These are phyloP conservation scores for Stygiomarasmius scandens DNA, from an alignment of 1,284 basidiomycete genomes.

Conservation along the genomic window DNA sequence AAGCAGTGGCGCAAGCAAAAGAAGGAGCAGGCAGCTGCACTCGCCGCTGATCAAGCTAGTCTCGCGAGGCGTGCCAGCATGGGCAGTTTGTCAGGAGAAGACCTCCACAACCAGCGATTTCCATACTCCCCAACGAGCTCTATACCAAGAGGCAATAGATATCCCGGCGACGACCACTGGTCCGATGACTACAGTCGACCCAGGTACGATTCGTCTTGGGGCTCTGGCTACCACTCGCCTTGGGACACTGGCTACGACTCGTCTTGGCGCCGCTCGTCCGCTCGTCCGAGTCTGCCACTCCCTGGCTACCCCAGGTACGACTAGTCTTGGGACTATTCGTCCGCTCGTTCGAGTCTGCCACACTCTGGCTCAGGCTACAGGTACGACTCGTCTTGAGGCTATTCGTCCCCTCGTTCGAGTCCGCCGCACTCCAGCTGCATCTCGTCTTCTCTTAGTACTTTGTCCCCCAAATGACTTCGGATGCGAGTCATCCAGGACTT, in stretches of 20 bases:
- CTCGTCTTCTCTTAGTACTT: conserved; percentile 17
- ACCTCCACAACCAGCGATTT: conserved; percentile 11
- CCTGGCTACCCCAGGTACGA: too few species aligned
- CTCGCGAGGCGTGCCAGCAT: conserved; percentile 10
- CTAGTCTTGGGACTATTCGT: conserved; percentile 7
- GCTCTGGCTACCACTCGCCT: too few species aligned
- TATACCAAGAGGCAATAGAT: conserved; percentile 3
- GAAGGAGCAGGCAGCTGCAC: conserved; percentile 61
- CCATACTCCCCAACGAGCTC: conserved; percentile 1
- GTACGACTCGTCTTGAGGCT: conserved; percentile 8
- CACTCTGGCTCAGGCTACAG: too few species aligned
- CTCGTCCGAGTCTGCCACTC: conserved; percentile 6
- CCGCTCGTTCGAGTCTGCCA: conserved; percentile 9
- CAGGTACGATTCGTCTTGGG: conserved; percentile 11
- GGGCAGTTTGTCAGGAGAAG: conserved; percentile 9
- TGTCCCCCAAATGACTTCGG: too few species aligned
- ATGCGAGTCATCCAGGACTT: too few species aligned
- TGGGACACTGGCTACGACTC: too few species aligned
- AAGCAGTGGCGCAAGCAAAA: conserved; percentile 95
- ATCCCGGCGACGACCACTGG: conserved; percentile 6
- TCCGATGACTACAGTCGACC: conserved; percentile 7
- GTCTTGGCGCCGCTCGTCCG: conserved; percentile 6
- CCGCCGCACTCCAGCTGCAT: conserved; percentile 3
- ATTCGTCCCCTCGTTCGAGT: conserved; percentile 11
- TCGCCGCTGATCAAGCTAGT: conserved; percentile 7